Evolutionary conservation across 1,284 basidiomycete genomes (phyloP), one percentile per base, ranked within the genome.

Genomic region (Pseudozyma pruni): DNA sequence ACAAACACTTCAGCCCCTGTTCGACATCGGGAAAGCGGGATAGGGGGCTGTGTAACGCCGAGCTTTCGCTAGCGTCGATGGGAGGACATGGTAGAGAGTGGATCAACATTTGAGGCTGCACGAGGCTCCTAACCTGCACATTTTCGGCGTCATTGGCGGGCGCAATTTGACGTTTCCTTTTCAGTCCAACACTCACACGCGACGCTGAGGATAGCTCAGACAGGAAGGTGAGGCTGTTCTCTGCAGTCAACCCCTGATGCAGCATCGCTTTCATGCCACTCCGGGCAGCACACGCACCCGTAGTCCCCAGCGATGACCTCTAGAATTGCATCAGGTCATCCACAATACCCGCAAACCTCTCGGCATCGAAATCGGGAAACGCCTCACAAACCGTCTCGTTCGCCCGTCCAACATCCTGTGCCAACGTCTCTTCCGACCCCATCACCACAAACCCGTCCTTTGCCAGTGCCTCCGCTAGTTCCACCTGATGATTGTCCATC

Each of bases 401-500:
- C 3, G 62, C 62, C 39, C 62, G 39, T 16, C n/a, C 44, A 19
- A 70, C 46, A 14, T 63, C 67, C 16, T 53, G 33, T 14, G 55
- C 32, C 33, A 70, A n/a, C 5, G 56, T 53, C 8, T 25, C 68
- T 37, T 66, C 61, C n/a, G 52, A 48, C 10, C 55, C 58, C 3
- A 46, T 62, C 13, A 58, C 17, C 11, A 72, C 41, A 25, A 55
- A 72, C 6, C 43, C 45, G 16, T 62, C 58, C 8, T 38, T n/a
- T 0, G 41, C 67, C 20, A 98, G 85, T 16, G 89, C 89, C 38
- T 86, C 84, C 0, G 95, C 93, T 6, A 98, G 86, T 79, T 98
- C 93, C 40, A 88, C 86, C 85, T 98, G 95, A 78, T 98, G 95
- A 82, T 97, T 91, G 83, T 97, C 91, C 84, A 95, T 88, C 42